These are phyloP conservation scores for Yamadazyma scolyti DNA, from an alignment of 805 yeast species.

Conservation along the genomic window DNA sequence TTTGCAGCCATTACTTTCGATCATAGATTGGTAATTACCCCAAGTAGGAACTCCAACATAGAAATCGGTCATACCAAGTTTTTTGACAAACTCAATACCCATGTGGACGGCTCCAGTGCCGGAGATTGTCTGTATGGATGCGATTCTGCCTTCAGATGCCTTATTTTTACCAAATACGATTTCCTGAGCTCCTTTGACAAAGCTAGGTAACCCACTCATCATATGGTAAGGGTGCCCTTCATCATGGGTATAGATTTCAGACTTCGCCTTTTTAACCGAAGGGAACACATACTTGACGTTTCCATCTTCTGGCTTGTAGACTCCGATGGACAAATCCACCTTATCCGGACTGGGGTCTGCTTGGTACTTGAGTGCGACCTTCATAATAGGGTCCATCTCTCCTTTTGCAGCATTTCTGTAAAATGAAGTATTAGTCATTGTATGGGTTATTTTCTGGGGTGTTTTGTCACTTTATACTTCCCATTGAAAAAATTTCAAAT, in stretches of 20 bases:
- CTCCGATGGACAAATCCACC: constrained; percentile 43
- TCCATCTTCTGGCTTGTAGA: constrained; percentile 40
- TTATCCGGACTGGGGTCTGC: constrained; percentile 28
- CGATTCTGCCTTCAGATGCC: constrained; percentile 22
- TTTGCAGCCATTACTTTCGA: constrained; percentile 26
- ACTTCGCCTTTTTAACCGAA: constrained; percentile 33
- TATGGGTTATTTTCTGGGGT: too few species aligned
- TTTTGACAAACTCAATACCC: constrained; percentile 26
- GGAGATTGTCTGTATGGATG: constrained; percentile 36
- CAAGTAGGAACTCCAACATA: constrained; percentile 39
- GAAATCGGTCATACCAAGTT: constrained; percentile 20
- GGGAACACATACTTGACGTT: constrained; percentile 33
- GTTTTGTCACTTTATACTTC: too few species aligned
- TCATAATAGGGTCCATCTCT: constrained; percentile 27
- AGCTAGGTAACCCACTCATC: constrained; percentile 40
- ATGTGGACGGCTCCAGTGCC: constrained; percentile 42
- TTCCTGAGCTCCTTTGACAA: constrained; percentile 27
- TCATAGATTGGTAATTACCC: constrained; percentile 37
- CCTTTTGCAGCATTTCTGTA: constrained; percentile 11
- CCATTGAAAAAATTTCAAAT: too few species aligned
- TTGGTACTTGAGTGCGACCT: constrained; percentile 15
- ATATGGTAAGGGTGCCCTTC: constrained; percentile 44
- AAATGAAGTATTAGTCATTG: constrained; percentile 10
- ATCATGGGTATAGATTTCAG: constrained; percentile 25
- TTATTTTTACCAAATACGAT: constrained; percentile 32